Conservation (phyloP, 31 red algal genomes). For the Asparagopsis taxiformis region DNA sequence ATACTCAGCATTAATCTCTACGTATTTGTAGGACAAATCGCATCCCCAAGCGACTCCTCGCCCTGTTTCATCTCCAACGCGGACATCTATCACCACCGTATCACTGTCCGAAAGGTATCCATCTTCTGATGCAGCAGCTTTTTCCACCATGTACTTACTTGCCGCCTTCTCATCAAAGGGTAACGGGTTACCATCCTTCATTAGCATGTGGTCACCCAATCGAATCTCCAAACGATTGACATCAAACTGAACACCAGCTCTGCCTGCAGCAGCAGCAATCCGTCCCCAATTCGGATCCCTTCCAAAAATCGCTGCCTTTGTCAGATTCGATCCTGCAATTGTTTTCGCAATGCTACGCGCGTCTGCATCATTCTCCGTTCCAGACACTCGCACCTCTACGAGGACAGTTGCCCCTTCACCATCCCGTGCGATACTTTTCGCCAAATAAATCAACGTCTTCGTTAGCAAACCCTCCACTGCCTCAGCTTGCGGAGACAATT, state of each 20-base stretch:
- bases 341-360: slow-evolving; percentile 70
- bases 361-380: slow-evolving; percentile 60
- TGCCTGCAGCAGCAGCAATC: slow-evolving; percentile 90
- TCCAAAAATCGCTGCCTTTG: slow-evolving; percentile 86
- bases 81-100: slow-evolving; percentile 70
- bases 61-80: slow-evolving; percentile 72
- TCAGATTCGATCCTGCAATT: slow-evolving; percentile 59
- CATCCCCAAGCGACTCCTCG: slow-evolving; percentile 92
- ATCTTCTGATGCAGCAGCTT: slow-evolving; percentile 47
- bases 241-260: slow-evolving; percentile 74
- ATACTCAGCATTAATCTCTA: slow-evolving; percentile 98
- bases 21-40: slow-evolving; percentile 98
- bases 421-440: slow-evolving; percentile 94
- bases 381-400: slow-evolving; percentile 68
- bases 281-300: slow-evolving; percentile 98
- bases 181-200: slow-evolving; percentile 82
- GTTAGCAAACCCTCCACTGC: slow-evolving; percentile 53
- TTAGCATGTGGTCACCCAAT: slow-evolving; percentile 74
- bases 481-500: slow-evolving; percentile 22
- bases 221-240: slow-evolving; percentile 43
- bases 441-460: slow-evolving; percentile 60
- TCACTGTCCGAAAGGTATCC: slow-evolving; percentile 78
- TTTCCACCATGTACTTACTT: slow-evolving; percentile 72
- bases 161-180: slow-evolving; percentile 79
- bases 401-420: slow-evolving; percentile 97